Conservation (phyloP, 2,329 filamentous ascomycete genomes). For the Didymella segeticola region DNA sequence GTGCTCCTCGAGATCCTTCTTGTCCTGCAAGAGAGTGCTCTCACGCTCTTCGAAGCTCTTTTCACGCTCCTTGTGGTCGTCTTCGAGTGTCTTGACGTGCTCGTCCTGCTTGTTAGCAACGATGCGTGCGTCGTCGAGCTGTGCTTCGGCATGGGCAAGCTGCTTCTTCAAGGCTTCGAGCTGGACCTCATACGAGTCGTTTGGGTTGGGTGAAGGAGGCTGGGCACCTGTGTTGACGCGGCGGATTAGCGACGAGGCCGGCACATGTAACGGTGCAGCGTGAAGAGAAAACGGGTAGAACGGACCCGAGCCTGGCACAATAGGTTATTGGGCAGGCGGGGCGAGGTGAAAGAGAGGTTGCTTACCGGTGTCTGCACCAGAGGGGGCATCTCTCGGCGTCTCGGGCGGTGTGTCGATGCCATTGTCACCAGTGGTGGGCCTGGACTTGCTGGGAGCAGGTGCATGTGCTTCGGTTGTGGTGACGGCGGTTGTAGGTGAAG, state of each 20-base stretch:
- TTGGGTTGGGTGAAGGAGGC: conserved; percentile 36
- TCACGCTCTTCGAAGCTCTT: conserved; percentile 41
- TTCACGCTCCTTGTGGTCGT: conserved; percentile 43
- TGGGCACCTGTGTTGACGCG: conserved; percentile 27
- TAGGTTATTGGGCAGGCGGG: conserved; percentile 34
- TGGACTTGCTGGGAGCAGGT: conserved; percentile 28
- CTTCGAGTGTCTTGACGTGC: conserved; percentile 40
- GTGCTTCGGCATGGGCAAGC: conserved; percentile 36
- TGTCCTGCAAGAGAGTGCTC: conserved; percentile 42
- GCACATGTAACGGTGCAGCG: conserved; percentile 24
- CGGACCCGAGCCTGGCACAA: conserved; percentile 25
- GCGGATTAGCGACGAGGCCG: conserved; percentile 32
- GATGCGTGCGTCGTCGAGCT: conserved; percentile 45
- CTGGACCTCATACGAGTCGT: conserved; percentile 40
- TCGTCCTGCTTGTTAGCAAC: conserved; percentile 38
- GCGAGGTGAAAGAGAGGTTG: conserved; percentile 15
- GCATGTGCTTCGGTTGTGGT: conserved; percentile 32
- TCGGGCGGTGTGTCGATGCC: conserved; percentile 45
- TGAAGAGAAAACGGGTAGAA: conserved; percentile 29
- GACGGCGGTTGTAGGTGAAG: conserved; percentile 37
- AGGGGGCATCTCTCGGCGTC: conserved; percentile 35
- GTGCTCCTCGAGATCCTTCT: conserved; percentile 50
- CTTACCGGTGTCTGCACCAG: conserved; percentile 26
- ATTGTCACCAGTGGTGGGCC: conserved; percentile 28
- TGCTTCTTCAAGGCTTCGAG: conserved; percentile 43